Evolutionary conservation across 768 basidiomycete genomes (phyloP), one percentile per base, ranked within the genome.

Genomic region (Pleurotus eryngii): DNA sequence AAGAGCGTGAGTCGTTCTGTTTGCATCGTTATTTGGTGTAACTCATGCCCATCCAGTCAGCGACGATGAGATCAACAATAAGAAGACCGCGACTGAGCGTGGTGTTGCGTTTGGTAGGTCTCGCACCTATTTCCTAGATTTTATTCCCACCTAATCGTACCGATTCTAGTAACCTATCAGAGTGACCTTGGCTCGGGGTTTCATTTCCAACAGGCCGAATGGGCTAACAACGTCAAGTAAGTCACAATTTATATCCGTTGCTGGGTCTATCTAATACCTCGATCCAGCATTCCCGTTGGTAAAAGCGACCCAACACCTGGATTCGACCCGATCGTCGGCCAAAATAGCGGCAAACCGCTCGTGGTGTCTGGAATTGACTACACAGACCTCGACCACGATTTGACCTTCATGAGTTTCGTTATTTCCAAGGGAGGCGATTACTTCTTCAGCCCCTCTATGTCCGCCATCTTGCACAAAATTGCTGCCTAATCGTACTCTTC

Each of bases 371-470:
- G 51, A 5, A 18, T 54, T 1, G 27, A 54, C 15, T 12, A n/a
- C 17, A 30, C 51, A 7, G 27, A 54, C 20, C 51, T 39, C 20
- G 15, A 15, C 2, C 51, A 54, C 14, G 51, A 54, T 38, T 42
- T 18, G 12, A 54, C 14, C 4, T 54, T 54, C 17, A n/a, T 54
- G 14, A 39, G 42, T 9, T 54, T 54, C 20, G 51, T 54, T 42
- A 9, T n/a, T 2, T 54, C 51, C 0, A n/a, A 39, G 12, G 51
- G 51, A 40, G 51, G 51, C 1, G 51, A 54, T 9, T 54, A 54
- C 22, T 54, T 54, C 37, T 54, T 54, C 51, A 54, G 51, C 14
- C 51, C 51, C 11, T 54, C 51, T 4, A 22, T 54, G 17, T 54
- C 51, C 15, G 51, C 51, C n/a, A 54, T 54, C 39, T 42, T 54